A percentile compares a stretch with the other conserved stretches of the same genome.
phyloP scores from a whole-genome alignment of 2,329 filamentous ascomycete genomes.

The Calonectria crousiana region DNA sequence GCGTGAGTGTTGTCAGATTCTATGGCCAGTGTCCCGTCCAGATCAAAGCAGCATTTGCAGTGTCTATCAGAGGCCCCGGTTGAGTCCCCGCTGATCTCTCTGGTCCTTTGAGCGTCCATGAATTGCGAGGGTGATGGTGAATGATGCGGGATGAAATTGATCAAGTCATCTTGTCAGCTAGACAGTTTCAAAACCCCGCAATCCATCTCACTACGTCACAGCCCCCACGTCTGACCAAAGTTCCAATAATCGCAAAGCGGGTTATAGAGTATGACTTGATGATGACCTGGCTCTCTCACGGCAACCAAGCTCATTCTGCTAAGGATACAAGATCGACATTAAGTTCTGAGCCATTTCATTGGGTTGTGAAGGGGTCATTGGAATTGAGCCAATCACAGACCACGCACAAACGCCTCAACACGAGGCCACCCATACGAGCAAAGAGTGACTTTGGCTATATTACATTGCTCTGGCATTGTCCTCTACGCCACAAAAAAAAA shows the following conservation, averaged over 20 bases:
- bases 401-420: background rate
- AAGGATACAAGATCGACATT: background rate
- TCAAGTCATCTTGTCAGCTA: background rate
- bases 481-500: background rate
- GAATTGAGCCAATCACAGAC: background rate
- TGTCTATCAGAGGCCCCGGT: too few relatives aligned
- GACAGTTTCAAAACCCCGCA: background rate
- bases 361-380: background rate
- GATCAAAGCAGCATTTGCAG: constrained; percentile 28
- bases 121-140: background rate
- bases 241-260: background rate
- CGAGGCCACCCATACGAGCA: too few relatives aligned
- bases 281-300: too few relatives aligned
- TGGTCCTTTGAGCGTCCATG: background rate
- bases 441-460: background rate
- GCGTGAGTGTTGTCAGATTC: background rate
- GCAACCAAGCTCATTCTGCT: background rate
- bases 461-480: background rate
- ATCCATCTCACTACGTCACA: background rate
- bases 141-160: background rate
- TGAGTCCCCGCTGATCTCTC: background rate
- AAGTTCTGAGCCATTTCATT: background rate
- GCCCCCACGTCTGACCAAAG: background rate
- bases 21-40: constrained; percentile 2
- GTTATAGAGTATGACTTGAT: background rate